These are phyloP conservation scores for Chenopodium suecicum DNA, from an alignment of 148 eudicot species.

Conservation along the genomic window DNA sequence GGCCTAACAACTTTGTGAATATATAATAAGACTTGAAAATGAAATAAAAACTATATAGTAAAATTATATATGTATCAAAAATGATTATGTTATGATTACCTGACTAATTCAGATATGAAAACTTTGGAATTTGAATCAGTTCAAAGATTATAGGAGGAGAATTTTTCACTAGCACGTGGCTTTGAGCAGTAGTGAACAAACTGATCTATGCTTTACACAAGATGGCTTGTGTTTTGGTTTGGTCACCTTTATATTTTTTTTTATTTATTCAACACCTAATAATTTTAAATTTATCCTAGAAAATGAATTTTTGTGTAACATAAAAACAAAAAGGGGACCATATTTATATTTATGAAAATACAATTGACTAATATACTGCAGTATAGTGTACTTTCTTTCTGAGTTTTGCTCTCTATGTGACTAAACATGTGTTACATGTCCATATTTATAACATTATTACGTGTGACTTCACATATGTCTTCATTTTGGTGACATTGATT, in stretches of 20 bases:
- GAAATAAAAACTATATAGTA: neutral
- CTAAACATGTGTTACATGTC: neutral
- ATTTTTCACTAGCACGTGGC: slow-evolving; percentile 24
- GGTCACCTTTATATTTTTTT: neutral
- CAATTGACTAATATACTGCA: neutral
- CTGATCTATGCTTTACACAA: slow-evolving; percentile 32
- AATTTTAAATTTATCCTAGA: neutral
- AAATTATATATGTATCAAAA: neutral
- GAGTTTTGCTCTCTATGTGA: neutral
- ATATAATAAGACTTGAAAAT: slow-evolving; percentile 6
- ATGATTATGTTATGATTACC: slow-evolving; percentile 10
- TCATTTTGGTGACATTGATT: neutral
- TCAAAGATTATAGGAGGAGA: neutral
- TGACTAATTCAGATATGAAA: slow-evolving; percentile 14
- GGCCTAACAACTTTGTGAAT: neutral
- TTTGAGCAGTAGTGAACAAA: slow-evolving; percentile 9
- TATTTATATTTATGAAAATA: neutral
- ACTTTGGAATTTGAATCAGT: slow-evolving; percentile 3
- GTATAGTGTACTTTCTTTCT: neutral
- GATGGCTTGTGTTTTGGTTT: slow-evolving; percentile 31
- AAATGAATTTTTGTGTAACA: neutral
- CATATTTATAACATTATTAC: neutral
- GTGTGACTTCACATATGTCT: slow-evolving; percentile 5
- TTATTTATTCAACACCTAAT: slow-evolving; percentile 21
- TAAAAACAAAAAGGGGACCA: neutral